phyloP scores from a whole-genome alignment of 2,329 filamentous ascomycete genomes.

The Microdochium nivale region DNA sequence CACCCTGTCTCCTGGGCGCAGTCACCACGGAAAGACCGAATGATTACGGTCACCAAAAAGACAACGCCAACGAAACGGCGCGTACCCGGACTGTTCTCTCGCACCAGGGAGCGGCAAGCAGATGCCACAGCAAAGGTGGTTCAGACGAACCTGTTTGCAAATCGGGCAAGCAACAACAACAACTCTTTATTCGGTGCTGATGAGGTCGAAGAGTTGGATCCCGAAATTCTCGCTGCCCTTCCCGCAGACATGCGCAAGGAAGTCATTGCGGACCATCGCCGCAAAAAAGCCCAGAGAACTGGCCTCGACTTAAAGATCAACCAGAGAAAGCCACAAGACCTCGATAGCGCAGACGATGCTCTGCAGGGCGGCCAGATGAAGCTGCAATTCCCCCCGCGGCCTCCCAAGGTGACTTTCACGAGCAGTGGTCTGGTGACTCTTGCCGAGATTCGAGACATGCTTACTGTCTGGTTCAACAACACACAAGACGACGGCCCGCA shows the following conservation, averaged over 20 bases:
- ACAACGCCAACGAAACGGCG: constrained; percentile 62
- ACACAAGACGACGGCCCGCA: constrained; percentile 72
- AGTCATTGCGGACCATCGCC: constrained; percentile 65
- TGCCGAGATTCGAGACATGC: constrained; percentile 61
- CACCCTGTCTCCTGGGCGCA: constrained; percentile 29
- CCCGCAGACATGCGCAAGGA: constrained; percentile 74
- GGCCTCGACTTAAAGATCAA: constrained; percentile 34
- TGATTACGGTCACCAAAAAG: constrained; percentile 40
- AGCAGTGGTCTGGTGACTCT: constrained; percentile 30
- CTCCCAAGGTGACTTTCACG: constrained; percentile 37
- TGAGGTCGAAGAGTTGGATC: constrained; percentile 45
- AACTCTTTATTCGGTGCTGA: constrained; percentile 14
- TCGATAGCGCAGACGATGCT: constrained; percentile 5
- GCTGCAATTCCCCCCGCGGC: constrained; percentile 37
- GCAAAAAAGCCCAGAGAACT: constrained; percentile 48
- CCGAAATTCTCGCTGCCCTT: constrained; percentile 71
- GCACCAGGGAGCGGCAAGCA: constrained; percentile 40
- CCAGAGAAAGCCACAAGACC: constrained; percentile 8
- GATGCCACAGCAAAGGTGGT: constrained; percentile 52
- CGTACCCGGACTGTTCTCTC: constrained; percentile 28
- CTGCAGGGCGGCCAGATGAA: constrained; percentile 27
- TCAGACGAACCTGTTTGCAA: constrained; percentile 62
- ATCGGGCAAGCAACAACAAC: constrained; percentile 18
- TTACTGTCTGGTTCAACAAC: constrained; percentile 67
- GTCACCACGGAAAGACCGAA: constrained; percentile 48